Conservation (phyloP, 1,284 basidiomycete genomes). For the Athelia psychrophila region DNA sequence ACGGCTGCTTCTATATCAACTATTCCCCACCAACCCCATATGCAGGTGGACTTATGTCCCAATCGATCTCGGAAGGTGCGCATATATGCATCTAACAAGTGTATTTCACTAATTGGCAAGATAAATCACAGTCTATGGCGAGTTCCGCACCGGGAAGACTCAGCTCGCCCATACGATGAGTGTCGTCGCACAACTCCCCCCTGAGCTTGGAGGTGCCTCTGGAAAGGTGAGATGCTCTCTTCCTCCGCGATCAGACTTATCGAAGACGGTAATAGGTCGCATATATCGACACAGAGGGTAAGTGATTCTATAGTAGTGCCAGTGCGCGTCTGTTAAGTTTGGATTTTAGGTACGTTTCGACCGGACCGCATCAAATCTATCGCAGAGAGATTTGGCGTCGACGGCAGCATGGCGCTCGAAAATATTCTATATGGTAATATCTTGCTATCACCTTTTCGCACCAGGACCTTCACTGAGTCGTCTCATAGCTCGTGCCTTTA, state of each 20-base stretch:
- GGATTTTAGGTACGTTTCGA: constrained; percentile 78
- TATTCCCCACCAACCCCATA: background rate
- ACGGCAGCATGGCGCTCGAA: constrained; percentile 82
- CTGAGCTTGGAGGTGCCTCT: constrained; percentile 85
- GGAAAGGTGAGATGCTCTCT: constrained; percentile 62
- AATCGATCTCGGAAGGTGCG: constrained; percentile 87
- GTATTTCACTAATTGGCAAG: background rate
- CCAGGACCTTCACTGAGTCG: background rate
- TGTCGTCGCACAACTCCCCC: constrained; percentile 83
- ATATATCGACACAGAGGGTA: constrained; percentile 91
- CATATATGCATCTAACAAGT: constrained; percentile 1
- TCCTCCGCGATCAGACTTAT: background rate
- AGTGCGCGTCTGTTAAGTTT: background rate
- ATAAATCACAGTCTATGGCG: constrained; percentile 62
- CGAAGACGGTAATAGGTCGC: constrained; percentile 56
- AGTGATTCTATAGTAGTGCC: background rate
- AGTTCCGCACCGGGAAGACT: constrained; percentile 86
- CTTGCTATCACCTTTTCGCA: background rate
- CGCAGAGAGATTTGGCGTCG: constrained; percentile 89
- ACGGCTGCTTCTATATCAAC: constrained; percentile 12
- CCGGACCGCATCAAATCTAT: constrained; percentile 88
- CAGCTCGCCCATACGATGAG: constrained; percentile 93
- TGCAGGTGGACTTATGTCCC: constrained; percentile 81
- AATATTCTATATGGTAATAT: constrained; percentile 77
- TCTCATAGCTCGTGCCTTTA: constrained; percentile 70